Evolutionary conservation across 441 rosid species (phyloP).

Genomic region (Pelargonium cotyledonis): DNA sequence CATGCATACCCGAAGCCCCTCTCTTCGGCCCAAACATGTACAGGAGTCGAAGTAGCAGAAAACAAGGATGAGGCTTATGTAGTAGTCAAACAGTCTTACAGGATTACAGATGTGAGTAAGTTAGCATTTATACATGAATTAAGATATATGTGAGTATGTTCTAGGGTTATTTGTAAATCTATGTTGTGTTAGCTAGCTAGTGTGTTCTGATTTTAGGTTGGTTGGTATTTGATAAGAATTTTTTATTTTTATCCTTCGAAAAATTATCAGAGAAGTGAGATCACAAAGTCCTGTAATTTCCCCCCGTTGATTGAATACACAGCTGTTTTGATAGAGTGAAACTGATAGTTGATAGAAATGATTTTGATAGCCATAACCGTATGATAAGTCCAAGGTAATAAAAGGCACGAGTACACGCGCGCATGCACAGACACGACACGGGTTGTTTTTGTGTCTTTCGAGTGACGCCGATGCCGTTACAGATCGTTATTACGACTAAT

Average conservation of each 20-base stretch:
- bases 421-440: too few relatives aligned
- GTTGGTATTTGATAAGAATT: constrained; percentile 14
- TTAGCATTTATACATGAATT: constrained; percentile 25
- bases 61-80: constrained; percentile 24
- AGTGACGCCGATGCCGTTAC: too few relatives aligned
- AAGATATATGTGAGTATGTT: constrained; percentile 15
- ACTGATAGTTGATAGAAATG: neutral
- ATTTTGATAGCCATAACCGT: neutral
- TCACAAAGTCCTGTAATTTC: constrained; percentile 24
- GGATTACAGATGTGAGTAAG: constrained; percentile 22
- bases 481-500: too few relatives aligned
- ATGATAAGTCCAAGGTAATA: too few relatives aligned
- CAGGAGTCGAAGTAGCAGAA: constrained; percentile 36
- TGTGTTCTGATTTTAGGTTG: constrained; percentile 17
- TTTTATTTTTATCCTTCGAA: constrained; percentile 7
- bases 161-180: constrained; percentile 8
- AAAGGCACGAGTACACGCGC: too few relatives aligned
- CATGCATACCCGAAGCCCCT: constrained; percentile 53
- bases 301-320: constrained; percentile 24
- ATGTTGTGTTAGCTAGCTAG: constrained; percentile 11
- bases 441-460: too few relatives aligned
- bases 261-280: neutral
- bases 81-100: constrained; percentile 26
- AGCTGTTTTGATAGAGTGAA: constrained; percentile 18
- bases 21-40: constrained; percentile 42